Percentiles rank a stretch among this genome's conserved stretches.
phyloP scores from a whole-genome alignment of 768 basidiomycete species.

The Asterophora lycoperdoides region DNA sequence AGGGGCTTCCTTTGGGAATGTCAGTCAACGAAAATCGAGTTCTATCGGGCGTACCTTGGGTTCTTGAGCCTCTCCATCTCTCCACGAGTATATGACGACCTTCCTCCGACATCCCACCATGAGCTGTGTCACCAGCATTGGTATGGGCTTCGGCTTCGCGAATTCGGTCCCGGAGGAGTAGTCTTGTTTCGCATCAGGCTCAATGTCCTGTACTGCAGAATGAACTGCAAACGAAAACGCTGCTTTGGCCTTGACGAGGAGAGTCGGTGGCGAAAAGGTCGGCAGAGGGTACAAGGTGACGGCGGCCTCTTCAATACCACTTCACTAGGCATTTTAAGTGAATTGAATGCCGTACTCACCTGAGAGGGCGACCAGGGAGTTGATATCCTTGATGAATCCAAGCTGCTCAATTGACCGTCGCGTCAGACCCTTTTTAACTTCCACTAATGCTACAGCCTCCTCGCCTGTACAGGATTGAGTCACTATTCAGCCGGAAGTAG shows the following conservation, averaged over 20 bases:
- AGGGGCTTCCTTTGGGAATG: conserved; percentile 56
- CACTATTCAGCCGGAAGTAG: neutral
- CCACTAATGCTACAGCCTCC: conserved; percentile 40
- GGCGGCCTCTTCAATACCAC: conserved; percentile 49
- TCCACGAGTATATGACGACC: conserved; percentile 83
- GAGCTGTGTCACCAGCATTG: conserved; percentile 69
- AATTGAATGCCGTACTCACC: conserved; percentile 46
- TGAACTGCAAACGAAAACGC: conserved; percentile 82
- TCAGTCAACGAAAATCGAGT: conserved; percentile 1
- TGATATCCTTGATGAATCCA: conserved; percentile 79
- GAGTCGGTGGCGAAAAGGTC: conserved; percentile 62
- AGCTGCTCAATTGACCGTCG: conserved; percentile 83
- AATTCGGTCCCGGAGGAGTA: conserved; percentile 25
- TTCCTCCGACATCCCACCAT: conserved; percentile 84
- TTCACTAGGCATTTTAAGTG: neutral
- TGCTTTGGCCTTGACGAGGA: conserved; percentile 70
- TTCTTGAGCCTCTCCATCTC: conserved; percentile 75
- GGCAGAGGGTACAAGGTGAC: conserved; percentile 78
- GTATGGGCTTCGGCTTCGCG: conserved; percentile 43
- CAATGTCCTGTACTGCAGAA: conserved; percentile 49
- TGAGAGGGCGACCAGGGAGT: conserved; percentile 78
- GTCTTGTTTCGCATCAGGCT: conserved; percentile 22
- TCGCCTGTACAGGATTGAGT: conserved; percentile 21
- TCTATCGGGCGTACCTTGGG: conserved; percentile 47
- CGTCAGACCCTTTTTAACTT: conserved; percentile 62